These are phyloP conservation scores for Stenogyne calaminthoides DNA, from an alignment of 305 asterid genomes.

Conservation along the genomic window DNA sequence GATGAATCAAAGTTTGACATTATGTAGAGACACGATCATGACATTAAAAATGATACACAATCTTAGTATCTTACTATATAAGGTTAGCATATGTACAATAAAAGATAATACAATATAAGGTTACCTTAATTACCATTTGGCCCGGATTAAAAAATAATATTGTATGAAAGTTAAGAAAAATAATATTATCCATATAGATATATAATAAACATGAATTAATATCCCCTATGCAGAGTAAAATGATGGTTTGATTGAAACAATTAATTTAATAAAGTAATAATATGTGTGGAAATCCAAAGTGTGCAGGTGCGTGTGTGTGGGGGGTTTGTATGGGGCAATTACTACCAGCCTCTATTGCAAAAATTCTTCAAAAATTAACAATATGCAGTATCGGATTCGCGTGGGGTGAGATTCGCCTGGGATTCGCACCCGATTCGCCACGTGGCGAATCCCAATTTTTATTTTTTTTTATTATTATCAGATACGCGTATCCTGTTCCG, in stretches of 20 bases:
- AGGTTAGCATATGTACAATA: neutral
- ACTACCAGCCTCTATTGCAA: no score
- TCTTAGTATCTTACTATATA: neutral
- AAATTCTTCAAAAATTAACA: no score
- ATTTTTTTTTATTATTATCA: no score
- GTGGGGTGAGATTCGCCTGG: no score
- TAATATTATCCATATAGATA: neutral
- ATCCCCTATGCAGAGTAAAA: neutral
- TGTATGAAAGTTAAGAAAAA: neutral
- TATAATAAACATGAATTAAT: neutral
- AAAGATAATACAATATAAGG: neutral
- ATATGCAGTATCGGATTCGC: no score
- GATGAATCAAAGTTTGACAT: neutral
- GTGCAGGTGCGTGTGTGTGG: slow-evolving; percentile 6
- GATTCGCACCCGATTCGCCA: no score
- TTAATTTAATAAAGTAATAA: neutral
- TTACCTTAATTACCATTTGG: no score
- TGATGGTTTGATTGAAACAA: no score
- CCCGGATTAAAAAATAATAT: neutral
- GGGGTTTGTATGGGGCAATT: slow-evolving; percentile 27
- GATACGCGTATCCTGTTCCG: no score
- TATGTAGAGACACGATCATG: neutral
- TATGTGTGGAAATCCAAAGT: neutral
- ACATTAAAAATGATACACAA: neutral
- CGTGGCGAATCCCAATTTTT: no score